phyloP scores from a whole-genome alignment of 1,139 yeast species.

The Yamadazyma sp. region DNA sequence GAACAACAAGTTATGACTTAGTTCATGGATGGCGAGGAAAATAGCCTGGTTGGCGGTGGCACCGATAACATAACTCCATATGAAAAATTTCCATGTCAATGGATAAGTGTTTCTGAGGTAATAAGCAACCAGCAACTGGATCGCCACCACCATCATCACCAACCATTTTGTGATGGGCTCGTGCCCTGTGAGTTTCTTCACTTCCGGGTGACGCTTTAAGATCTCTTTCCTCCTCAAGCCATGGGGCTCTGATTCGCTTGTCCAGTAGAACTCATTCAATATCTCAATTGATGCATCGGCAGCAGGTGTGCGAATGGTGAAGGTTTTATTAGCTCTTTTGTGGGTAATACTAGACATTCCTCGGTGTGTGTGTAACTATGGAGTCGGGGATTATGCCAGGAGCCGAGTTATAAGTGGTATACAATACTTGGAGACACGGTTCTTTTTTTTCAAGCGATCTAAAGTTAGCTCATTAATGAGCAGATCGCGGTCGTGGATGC shows the following conservation, averaged over 20 bases:
- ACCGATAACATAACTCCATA: constrained; percentile 73
- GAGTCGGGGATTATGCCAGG: too few relatives aligned
- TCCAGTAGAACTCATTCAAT: constrained; percentile 75
- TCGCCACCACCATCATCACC: constrained; percentile 57
- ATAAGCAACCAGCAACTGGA: constrained; percentile 66
- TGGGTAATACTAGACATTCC: constrained; percentile 29
- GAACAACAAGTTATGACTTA: constrained; percentile 84
- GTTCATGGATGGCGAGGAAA: constrained; percentile 85
- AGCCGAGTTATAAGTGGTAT: too few relatives aligned
- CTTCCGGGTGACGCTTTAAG: constrained; percentile 74
- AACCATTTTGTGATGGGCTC: constrained; percentile 85
- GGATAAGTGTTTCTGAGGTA: constrained; percentile 57
- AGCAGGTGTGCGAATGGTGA: constrained; percentile 40
- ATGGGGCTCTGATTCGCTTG: constrained; percentile 81
- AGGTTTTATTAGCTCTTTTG: constrained; percentile 33
- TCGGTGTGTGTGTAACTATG: neutral
- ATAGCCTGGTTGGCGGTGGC: constrained; percentile 84
- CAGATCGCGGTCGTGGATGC: neutral
- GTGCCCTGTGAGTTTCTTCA: constrained; percentile 76
- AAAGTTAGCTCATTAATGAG: constrained; percentile 7
- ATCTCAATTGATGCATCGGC: constrained; percentile 44
- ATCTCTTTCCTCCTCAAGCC: constrained; percentile 70
- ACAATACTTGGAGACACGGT: too few relatives aligned
- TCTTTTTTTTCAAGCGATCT: too few relatives aligned
- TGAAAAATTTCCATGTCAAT: constrained; percentile 54